Base-by-base conservation (phyloP, 2,329 filamentous ascomycete genomes). In the Colletotrichum tanaceti region DNA sequence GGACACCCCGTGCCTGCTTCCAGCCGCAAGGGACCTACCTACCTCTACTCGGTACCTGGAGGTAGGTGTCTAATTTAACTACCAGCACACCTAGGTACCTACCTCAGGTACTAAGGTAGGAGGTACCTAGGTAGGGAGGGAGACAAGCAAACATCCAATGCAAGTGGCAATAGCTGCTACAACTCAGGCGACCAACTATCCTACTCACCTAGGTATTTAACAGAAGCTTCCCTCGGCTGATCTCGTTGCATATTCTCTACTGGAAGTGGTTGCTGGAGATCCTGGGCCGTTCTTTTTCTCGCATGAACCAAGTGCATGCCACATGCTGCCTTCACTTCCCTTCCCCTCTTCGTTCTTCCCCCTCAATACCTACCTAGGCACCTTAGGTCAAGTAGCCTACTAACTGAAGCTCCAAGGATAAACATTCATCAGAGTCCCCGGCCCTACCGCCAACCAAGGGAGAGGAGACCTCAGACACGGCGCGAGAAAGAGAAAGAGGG, bases 401-500 rank as follows among this genome's bases (percentile, higher is more conserved):
- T 63, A 70, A 58, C 57, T 28, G 14, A 6, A 6, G 14, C 4
- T 7, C 14, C 0, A 11, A 1, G 67, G 67, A 18, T 68, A 70
- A 70, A 68, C 28, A 18, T 47, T 70, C 43, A 68, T 3, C 66
- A 69, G 66, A 66, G 66, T 65, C 65, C 22, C 54, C 4, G 38
- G 20, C 28, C 22, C 46, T 32, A 52, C 44, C 53, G 41, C 41
- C 43, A 44, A 39, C 35, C 35, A 52, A 63, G 64, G 52, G 64
- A 57, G 61, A 41, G 9, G 9, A 10, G 32, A n/a, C n/a, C n/a
- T n/a, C n/a, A n/a, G n/a, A 35, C 32, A 35, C 32, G 2, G 32
- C 32, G 32, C 32, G 9, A 35, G 32, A 35, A 35, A 35, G 9
- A 35, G 32, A 35, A 35, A 35, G 60, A 64, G 65, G 65, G 65